Evolutionary conservation across 768 basidiomycete genomes (phyloP).

Genomic region (Boletus vinaceobasis): DNA sequence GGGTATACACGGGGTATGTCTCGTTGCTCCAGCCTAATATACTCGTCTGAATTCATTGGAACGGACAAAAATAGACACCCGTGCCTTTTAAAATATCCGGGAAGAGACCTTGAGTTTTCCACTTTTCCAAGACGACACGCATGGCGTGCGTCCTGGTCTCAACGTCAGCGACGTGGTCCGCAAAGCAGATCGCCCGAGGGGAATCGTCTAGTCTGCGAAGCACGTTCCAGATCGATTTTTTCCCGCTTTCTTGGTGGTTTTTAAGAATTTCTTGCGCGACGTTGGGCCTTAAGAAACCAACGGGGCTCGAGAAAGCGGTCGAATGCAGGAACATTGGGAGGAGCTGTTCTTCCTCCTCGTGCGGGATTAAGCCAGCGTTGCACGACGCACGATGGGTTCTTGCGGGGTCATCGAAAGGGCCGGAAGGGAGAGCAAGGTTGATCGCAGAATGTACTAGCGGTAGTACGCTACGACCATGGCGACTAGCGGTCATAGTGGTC

Average conservation of each 20-base stretch:
- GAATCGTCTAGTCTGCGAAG: slow-evolving; percentile 9
- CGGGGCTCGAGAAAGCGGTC: slow-evolving; percentile 4
- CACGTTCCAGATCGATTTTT: slow-evolving; percentile 17
- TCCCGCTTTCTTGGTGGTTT: slow-evolving; percentile 3
- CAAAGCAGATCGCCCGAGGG: slow-evolving; percentile 23
- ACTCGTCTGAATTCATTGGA: background rate
- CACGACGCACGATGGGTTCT: slow-evolving; percentile 18
- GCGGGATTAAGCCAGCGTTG: background rate
- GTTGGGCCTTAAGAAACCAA: slow-evolving; percentile 20
- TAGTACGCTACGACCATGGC: slow-evolving; percentile 10
- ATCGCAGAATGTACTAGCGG: slow-evolving; percentile 24
- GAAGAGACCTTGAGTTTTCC: slow-evolving; percentile 17
- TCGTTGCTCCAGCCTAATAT: slow-evolving; percentile 24
- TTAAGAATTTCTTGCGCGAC: slow-evolving; percentile 14
- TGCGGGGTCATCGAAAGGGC: slow-evolving; percentile 20
- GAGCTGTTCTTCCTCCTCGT: slow-evolving; percentile 19
- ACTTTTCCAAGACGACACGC: slow-evolving; percentile 8
- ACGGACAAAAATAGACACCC: background rate
- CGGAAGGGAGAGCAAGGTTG: slow-evolving; percentile 25
- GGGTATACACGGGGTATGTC: slow-evolving; percentile 24
- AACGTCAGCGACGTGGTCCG: slow-evolving; percentile 13
- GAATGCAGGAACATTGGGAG: slow-evolving; percentile 21
- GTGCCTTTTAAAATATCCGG: slow-evolving; percentile 22
- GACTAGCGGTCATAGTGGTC: background rate
- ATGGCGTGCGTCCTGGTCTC: slow-evolving; percentile 16